Conservation (phyloP, 768 basidiomycete genomes). For the Trametes sanguinea region DNA sequence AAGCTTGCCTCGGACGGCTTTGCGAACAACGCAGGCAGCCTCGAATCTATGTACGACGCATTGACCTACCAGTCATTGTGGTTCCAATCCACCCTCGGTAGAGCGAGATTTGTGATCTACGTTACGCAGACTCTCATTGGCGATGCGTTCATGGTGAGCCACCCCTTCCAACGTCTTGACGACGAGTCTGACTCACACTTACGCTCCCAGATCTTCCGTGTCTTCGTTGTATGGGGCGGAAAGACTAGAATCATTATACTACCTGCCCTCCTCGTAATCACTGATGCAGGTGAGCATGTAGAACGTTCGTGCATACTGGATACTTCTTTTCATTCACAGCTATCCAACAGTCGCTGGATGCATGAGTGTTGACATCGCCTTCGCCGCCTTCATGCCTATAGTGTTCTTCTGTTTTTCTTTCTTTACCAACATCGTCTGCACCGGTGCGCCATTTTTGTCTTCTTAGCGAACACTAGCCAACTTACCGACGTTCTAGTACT, state of each 20-base stretch:
- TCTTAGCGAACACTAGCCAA: too few species aligned
- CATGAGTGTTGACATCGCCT: background rate
- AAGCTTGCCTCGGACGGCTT: background rate
- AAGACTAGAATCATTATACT: background rate
- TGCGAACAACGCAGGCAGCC: background rate
- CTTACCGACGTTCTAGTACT: background rate
- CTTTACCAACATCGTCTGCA: background rate
- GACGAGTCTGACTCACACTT: background rate
- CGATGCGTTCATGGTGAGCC: constrained; percentile 9
- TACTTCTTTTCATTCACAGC: background rate
- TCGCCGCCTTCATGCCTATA: background rate
- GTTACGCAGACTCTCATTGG: constrained; percentile 4
- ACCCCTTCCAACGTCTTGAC: background rate
- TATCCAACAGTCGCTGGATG: background rate
- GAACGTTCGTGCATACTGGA: background rate
- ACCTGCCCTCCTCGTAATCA: constrained; percentile 1
- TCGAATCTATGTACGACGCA: background rate
- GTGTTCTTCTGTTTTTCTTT: constrained; percentile 2
- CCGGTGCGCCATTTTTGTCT: background rate
- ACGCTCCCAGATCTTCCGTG: constrained; percentile 1
- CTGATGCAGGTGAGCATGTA: background rate
- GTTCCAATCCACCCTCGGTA: background rate
- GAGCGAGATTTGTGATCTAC: background rate
- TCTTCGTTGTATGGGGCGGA: constrained; percentile 2
- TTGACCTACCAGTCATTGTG: background rate